phyloP scores from a whole-genome alignment of 176 grass and related monocot species.

The Urochloa ruziziensis region DNA sequence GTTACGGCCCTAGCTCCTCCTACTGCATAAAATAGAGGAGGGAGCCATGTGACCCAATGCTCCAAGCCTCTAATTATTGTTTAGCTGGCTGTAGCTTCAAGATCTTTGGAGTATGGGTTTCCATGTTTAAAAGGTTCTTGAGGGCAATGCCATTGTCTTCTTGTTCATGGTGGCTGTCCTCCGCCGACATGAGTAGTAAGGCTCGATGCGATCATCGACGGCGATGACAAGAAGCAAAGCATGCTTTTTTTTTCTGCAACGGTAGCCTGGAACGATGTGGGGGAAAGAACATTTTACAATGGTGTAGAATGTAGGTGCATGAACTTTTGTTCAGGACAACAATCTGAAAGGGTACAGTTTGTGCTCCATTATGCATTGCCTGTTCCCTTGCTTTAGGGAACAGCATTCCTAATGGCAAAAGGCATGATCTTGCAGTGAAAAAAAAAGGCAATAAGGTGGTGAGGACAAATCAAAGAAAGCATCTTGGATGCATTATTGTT shows the following conservation, averaged over 20 bases:
- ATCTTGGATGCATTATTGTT: constrained; percentile 53
- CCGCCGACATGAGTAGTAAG: constrained; percentile 15
- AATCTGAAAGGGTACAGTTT: constrained; percentile 35
- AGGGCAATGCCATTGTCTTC: not conserved
- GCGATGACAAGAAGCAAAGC: not conserved
- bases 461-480: constrained; percentile 21
- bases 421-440: constrained; percentile 11
- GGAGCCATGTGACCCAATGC: constrained; percentile 42
- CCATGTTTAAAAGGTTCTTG: constrained; percentile 21
- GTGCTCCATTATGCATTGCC: not conserved
- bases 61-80: constrained; percentile 48
- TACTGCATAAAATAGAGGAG: constrained; percentile 36
- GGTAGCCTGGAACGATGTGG: constrained; percentile 26
- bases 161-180: constrained; percentile 12
- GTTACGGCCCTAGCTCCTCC: constrained; percentile 30
- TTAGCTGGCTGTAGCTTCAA: constrained; percentile 14
- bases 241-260: not conserved
- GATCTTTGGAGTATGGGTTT: not conserved
- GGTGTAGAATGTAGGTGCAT: not conserved
- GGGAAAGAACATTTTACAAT: constrained; percentile 5
- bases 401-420: constrained; percentile 17
- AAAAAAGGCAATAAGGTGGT: not conserved
- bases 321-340: constrained; percentile 26
- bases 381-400: constrained; percentile 39
- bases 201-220: not conserved